Evolutionary conservation across 345 rosid genomes (phyloP).

Genomic region (Geranium rotundifolium): DNA sequence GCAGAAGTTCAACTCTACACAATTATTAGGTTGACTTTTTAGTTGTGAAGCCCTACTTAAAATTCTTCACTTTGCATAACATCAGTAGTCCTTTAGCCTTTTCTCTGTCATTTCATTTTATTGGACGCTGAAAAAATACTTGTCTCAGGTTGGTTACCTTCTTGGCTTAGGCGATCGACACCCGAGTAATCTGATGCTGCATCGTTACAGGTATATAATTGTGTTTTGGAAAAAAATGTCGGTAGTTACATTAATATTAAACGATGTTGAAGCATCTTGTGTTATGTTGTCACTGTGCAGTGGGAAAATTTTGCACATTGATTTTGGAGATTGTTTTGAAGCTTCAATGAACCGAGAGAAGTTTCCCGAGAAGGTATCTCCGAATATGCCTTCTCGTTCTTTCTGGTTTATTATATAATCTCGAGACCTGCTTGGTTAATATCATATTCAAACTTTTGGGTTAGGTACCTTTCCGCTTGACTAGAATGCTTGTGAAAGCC

Average conservation of each 20-base stretch:
- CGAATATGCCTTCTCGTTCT: not conserved
- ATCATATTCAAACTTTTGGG: not conserved
- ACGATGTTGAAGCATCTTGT: not conserved
- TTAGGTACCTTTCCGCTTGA: conserved; percentile 96
- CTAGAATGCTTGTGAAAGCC: conserved; percentile 99
- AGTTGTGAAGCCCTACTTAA: no score
- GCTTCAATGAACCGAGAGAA: conserved; percentile 98
- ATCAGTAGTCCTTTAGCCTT: not conserved
- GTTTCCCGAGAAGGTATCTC: conserved; percentile 85
- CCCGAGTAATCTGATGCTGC: conserved; percentile 95
- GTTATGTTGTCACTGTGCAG: conserved; percentile 29
- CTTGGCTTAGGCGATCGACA: conserved; percentile 99
- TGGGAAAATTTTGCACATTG: conserved; percentile 95
- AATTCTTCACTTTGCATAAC: no score
- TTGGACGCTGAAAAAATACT: not conserved
- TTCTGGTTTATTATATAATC: not conserved
- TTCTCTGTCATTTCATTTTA: not conserved
- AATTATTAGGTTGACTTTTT: no score
- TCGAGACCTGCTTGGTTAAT: not conserved
- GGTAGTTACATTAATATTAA: not conserved
- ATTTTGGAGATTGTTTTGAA: conserved; percentile 98
- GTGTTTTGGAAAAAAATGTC: not conserved
- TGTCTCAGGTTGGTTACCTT: conserved; percentile 88
- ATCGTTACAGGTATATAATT: conserved; percentile 64
- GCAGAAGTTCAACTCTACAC: no score